phyloP scores from a whole-genome alignment of 306 rosid species.

The Mimosa pudica region DNA sequence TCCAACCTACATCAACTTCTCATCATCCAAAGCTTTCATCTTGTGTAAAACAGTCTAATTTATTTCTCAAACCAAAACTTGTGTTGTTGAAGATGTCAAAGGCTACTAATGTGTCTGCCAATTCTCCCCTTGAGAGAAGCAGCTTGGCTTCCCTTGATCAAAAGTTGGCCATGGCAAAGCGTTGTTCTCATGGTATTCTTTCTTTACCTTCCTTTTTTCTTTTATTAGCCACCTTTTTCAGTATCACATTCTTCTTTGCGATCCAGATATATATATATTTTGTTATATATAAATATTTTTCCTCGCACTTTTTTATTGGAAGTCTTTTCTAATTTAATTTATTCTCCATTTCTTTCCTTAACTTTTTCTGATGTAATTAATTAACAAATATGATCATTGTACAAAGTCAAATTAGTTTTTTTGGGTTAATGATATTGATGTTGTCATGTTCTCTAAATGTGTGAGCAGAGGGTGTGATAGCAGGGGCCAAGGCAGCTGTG shows the following conservation, averaged over 20 bases:
- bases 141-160: conserved; percentile 55
- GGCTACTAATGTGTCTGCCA: conserved; percentile 43
- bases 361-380: too few species aligned
- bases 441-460: too few species aligned
- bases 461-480: conserved; percentile 75
- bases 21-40: conserved; percentile 39
- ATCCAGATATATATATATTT: too few species aligned
- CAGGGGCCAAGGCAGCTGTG: conserved; percentile 94
- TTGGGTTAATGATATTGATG: too few species aligned
- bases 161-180: conserved; percentile 66
- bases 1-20: conserved; percentile 16
- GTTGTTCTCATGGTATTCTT: conserved; percentile 58
- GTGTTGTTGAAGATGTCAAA: conserved; percentile 48
- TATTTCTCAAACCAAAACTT: conserved; percentile 5
- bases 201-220: neutral
- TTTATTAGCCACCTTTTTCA: too few species aligned
- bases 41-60: neutral
- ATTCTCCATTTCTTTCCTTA: too few species aligned
- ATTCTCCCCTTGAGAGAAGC: conserved; percentile 49
- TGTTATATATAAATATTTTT: too few species aligned
- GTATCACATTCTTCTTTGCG: too few species aligned
- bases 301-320: too few species aligned
- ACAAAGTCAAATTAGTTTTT: too few species aligned
- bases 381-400: too few species aligned
- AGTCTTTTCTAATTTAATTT: too few species aligned